Conservation (phyloP, 208 protist genomes). For the Naegleria fowleri region DNA sequence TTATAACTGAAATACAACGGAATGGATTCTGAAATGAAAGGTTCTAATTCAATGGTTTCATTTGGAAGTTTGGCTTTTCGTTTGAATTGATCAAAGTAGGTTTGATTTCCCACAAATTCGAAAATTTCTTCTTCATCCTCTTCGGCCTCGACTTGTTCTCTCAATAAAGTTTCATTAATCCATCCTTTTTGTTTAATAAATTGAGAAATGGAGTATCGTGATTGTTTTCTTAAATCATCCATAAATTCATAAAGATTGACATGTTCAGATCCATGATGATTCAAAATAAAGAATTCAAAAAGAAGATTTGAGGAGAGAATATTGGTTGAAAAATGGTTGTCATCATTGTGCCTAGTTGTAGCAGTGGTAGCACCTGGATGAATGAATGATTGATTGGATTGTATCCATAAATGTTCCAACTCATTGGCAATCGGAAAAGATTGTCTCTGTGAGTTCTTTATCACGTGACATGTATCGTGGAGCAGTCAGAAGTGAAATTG, state of each 20-base stretch:
- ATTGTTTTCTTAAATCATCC: neutral
- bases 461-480: neutral
- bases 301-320: neutral
- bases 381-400: no score
- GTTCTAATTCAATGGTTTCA: neutral
- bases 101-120: neutral
- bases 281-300: neutral
- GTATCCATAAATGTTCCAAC: neutral
- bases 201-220: neutral
- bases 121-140: neutral
- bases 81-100: neutral
- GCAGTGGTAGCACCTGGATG: no score
- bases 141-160: neutral
- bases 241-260: neutral
- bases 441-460: neutral
- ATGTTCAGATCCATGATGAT: neutral
- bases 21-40: neutral
- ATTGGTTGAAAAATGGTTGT: no score
- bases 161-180: neutral
- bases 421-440: neutral
- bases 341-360: no score
- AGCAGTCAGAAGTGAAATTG: neutral
- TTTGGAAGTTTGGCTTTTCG: neutral
- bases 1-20: neutral
- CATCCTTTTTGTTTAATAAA: neutral